A percentile compares a stretch with the other conserved stretches of the same genome.
These are phyloP conservation scores for Mortierella sp. DNA, from an alignment of 371 early-diverging fungal species.

Conservation along the genomic window DNA sequence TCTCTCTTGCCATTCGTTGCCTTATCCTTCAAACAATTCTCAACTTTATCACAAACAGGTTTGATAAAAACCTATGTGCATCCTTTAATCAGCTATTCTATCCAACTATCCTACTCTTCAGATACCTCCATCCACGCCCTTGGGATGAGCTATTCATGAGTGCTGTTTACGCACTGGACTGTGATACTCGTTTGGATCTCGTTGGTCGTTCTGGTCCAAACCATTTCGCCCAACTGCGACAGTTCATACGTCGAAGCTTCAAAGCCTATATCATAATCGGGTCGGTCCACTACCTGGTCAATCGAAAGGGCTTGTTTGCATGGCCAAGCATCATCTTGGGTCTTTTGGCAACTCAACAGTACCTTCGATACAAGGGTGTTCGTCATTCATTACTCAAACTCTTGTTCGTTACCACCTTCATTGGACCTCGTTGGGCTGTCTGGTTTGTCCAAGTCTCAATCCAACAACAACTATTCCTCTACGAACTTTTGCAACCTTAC, in stretches of 20 bases:
- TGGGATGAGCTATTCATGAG: conserved; percentile 46
- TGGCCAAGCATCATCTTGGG: conserved; percentile 11
- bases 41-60: conserved; percentile 9
- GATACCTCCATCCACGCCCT: conserved; percentile 32
- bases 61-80: conserved; percentile 19
- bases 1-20: conserved; percentile 28
- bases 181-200: conserved; percentile 40
- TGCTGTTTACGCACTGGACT: conserved; percentile 21
- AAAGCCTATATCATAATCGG: conserved; percentile 32
- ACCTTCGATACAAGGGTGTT: conserved; percentile 20
- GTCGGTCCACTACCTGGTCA: conserved; percentile 24
- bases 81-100: conserved; percentile 42
- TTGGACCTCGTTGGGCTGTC: conserved; percentile 42
- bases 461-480: conserved; percentile 43
- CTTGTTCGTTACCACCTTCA: conserved; percentile 4
- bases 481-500: conserved; percentile 50
- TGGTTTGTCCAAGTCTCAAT: conserved; percentile 30
- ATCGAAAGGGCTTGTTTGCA: conserved; percentile 1
- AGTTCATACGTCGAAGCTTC: conserved; percentile 23
- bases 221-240: conserved; percentile 22
- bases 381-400: conserved; percentile 6
- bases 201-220: conserved; percentile 33
- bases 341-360: conserved; percentile 20
- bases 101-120: conserved; percentile 33
- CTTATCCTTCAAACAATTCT: conserved; percentile 31